Evolutionary conservation across 1,284 basidiomycete genomes (phyloP).

Genomic region (Pseudomicrostroma phylloplanum): DNA sequence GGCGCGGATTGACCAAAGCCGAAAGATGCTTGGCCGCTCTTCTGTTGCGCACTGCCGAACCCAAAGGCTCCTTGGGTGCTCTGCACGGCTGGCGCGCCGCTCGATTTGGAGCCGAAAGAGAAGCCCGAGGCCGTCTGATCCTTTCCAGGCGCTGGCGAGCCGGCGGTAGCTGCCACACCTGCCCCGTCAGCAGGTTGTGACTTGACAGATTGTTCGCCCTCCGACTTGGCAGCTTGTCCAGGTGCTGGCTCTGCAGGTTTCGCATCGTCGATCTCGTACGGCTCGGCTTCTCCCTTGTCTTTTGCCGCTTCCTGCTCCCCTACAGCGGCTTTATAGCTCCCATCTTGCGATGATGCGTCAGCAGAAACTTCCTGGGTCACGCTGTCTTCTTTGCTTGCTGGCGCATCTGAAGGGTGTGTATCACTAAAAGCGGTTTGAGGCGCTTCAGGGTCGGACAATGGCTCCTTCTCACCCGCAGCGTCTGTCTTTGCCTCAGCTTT

Average conservation of each 20-base stretch:
- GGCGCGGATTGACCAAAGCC: no score
- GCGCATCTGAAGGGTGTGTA: not conserved
- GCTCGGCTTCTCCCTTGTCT: no score
- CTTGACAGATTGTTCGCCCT: not conserved
- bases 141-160: not conserved
- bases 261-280: no score
- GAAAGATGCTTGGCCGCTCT: no score
- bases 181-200: not conserved
- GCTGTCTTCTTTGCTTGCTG: not conserved
- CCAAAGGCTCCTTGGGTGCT: no score
- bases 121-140: slow-evolving; percentile 12
- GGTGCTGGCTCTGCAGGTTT: not conserved
- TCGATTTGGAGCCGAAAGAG: slow-evolving; percentile 10
- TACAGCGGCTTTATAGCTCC: no score
- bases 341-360: no score
- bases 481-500: not conserved
- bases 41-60: no score
- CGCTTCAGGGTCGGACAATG: no score
- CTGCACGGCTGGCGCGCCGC: no score
- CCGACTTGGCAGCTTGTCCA: not conserved
- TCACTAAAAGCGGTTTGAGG: not conserved
- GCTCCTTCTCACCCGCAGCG: not conserved
- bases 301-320: no score
- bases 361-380: not conserved
- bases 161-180: not conserved